Percentiles rank a stretch among this genome's conserved stretches.
phyloP scores from a whole-genome alignment of 345 rosid species.

The Eucalyptus camaldulensis region DNA sequence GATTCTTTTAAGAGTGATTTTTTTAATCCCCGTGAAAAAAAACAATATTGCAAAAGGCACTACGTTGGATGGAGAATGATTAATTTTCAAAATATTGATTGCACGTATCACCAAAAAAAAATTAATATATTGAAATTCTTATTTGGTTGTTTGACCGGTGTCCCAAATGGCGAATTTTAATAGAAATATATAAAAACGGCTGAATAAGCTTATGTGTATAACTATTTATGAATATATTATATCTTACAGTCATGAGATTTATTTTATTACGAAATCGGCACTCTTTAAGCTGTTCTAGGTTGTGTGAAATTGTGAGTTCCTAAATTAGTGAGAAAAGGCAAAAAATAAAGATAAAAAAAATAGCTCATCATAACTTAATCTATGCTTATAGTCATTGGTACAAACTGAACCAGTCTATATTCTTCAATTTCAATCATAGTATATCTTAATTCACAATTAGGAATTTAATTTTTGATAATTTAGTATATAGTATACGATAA shows the following conservation, averaged over 20 bases:
- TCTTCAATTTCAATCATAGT: background rate
- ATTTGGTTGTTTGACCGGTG: background rate
- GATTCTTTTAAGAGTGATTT: background rate
- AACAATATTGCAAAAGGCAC: rapidly evolving
- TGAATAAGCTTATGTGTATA: background rate
- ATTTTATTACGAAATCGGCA: background rate
- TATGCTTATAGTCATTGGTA: background rate
- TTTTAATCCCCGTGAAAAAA: background rate
- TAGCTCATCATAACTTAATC: background rate
- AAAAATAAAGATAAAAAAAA: background rate
- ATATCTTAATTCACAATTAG: background rate
- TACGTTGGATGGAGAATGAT: background rate
- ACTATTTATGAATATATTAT: background rate
- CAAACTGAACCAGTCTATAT: background rate
- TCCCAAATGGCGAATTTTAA: background rate
- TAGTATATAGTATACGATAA: background rate
- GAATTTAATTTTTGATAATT: background rate
- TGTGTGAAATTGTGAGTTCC: background rate
- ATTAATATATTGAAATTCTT: background rate
- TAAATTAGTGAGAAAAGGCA: background rate
- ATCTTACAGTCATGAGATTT: background rate
- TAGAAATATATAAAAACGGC: background rate
- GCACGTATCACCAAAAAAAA: background rate
- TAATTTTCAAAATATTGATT: background rate
- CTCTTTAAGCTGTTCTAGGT: background rate